phyloP scores from a whole-genome alignment of 768 basidiomycete species.

The Russula sp. region DNA sequence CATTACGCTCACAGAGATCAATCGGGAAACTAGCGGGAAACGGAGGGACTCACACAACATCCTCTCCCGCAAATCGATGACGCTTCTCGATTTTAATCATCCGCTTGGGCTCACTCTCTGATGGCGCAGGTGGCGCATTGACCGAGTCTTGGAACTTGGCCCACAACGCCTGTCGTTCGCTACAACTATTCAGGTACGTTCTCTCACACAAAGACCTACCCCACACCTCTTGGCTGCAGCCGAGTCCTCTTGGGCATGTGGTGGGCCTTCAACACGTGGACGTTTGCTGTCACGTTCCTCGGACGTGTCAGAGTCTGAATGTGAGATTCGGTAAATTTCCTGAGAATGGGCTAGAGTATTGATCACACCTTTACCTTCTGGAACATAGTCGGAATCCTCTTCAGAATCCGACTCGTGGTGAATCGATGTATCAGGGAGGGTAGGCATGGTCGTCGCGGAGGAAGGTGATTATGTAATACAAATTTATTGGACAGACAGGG shows the following conservation, averaged over 20 bases:
- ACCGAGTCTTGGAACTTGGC: constrained; percentile 59
- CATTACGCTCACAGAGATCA: constrained; percentile 11
- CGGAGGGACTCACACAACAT: constrained; percentile 49
- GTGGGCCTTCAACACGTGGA: constrained; percentile 25
- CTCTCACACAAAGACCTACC: not conserved
- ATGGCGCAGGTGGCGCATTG: constrained; percentile 26
- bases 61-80: constrained; percentile 72
- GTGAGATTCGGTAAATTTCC: not conserved
- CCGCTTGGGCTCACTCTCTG: constrained; percentile 28
- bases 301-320: constrained; percentile 34
- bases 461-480: constrained; percentile 15
- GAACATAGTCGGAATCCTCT: constrained; percentile 66
- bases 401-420: constrained; percentile 49
- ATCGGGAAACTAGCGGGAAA: not conserved
- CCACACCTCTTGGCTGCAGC: constrained; percentile 37
- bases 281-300: constrained; percentile 35
- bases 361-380: constrained; percentile 32
- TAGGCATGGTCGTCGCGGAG: constrained; percentile 4
- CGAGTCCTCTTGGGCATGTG: constrained; percentile 29
- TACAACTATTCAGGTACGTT: constrained; percentile 25
- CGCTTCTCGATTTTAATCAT: constrained; percentile 62
- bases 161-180: constrained; percentile 61
- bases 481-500: not conserved
- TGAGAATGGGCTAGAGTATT: not conserved
- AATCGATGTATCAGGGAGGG: constrained; percentile 3